Evolutionary conservation across 768 basidiomycete genomes (phyloP), one percentile per base, ranked within the genome.

Genomic region (Fibroporia radiculosa): DNA sequence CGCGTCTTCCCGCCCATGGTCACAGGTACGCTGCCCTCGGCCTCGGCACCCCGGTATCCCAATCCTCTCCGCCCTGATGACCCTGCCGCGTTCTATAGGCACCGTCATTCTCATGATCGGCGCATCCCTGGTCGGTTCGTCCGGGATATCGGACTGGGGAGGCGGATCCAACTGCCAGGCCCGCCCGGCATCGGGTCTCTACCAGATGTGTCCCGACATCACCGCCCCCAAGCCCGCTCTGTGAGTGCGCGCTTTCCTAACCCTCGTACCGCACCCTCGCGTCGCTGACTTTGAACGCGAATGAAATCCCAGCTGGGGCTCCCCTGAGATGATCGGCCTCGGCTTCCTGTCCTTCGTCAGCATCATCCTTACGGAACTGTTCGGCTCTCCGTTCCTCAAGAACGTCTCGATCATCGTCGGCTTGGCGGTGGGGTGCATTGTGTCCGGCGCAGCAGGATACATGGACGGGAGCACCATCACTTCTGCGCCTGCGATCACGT

Each of bases 301-400:
- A 22, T 34, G 14, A 6, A 6, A 13, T 48, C 24, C 28, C 7
- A 79, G 77, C 4, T 92, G 85, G 84, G 89, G 85, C 7, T 82
- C 82, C 0, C 81, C 89, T 0, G 74, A 89, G 56, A 88, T 87
- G 65, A 83, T 91, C 37, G 89, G 90, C 3, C 75, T 93, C 20
- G 90, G 90, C 0, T 92, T 93, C 71, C 69, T 92, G 23, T 82
- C 82, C 0, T 92, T 91, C 63, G 55, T 79, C 38, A 70, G 75
- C 8, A 90, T 90, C 54, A 74, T 91, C 53, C 58, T 91, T 22
- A 82, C 82, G 1, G 88, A 93, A 59, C 62, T 91, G 16, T 87
- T 90, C 51, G 90, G 89, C 6, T 82, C 80, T 3, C 90, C 88
- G 0, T 92, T 93, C 68, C 62, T 93, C 57, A 84, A 84, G 64